Evolutionary conservation across 306 rosid genomes (phyloP).

Genomic region (Canavalia ensiformis): DNA sequence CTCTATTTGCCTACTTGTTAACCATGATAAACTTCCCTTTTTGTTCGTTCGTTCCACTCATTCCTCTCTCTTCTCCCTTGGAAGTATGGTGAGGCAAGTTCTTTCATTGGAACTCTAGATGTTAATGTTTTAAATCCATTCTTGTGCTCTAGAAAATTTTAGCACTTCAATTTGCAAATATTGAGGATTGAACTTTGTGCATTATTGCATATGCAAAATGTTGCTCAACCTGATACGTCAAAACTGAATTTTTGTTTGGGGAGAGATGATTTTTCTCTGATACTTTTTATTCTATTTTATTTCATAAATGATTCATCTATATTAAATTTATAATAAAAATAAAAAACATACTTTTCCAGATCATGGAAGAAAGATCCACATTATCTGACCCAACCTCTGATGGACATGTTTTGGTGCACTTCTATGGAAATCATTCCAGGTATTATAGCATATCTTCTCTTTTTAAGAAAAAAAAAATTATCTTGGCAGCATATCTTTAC

Average conservation of each 20-base stretch:
- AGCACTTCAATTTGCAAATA: not conserved
- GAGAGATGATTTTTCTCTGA: not conserved
- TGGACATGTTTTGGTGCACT: slow-evolving; percentile 51
- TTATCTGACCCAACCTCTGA: slow-evolving; percentile 35
- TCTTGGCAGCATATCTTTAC: not conserved
- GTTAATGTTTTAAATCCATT: not conserved
- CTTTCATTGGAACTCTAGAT: not conserved
- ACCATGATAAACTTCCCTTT: not conserved
- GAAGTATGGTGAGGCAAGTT: not conserved
- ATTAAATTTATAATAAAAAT: not conserved
- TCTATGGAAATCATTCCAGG: slow-evolving; percentile 46
- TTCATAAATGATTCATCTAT: not conserved
- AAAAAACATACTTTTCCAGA: slow-evolving; percentile 31
- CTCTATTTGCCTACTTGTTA: not conserved
- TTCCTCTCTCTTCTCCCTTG: not conserved
- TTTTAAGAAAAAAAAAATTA: not conserved
- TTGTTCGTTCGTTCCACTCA: not conserved
- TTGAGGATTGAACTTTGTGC: not conserved
- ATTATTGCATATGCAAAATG: not conserved
- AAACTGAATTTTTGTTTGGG: not conserved
- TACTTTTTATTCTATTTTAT: not conserved
- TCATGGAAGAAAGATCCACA: slow-evolving; percentile 47
- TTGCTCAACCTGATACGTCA: not conserved
- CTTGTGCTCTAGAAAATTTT: not conserved
- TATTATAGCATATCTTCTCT: not conserved